Evolutionary conservation across 2,329 filamentous ascomycete species (phyloP).

Genomic region (Blastomyces percursus): DNA sequence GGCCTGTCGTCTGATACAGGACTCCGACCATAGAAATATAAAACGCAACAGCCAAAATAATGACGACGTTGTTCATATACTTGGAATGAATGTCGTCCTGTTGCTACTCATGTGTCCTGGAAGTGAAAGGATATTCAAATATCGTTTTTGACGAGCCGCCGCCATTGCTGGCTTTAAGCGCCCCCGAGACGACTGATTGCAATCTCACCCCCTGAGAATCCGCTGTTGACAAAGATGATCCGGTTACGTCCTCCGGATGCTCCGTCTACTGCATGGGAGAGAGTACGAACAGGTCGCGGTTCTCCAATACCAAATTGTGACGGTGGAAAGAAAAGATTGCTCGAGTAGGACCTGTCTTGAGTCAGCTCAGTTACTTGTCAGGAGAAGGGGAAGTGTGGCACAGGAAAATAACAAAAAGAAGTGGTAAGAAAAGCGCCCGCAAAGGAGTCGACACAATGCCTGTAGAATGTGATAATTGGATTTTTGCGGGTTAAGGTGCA

Average conservation of each 20-base stretch:
- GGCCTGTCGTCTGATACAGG: slow-evolving; percentile 75
- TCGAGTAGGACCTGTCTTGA: slow-evolving; percentile 50
- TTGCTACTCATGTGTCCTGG: slow-evolving; percentile 56
- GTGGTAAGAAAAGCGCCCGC: slow-evolving; percentile 46
- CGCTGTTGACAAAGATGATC: slow-evolving; percentile 70
- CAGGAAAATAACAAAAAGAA: slow-evolving; percentile 42
- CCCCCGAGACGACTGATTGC: slow-evolving; percentile 43
- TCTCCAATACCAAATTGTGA: slow-evolving; percentile 62
- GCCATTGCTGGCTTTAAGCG: slow-evolving; percentile 38
- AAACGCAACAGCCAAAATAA: slow-evolving; percentile 67
- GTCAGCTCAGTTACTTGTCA: not conserved
- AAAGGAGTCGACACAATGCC: slow-evolving; percentile 45
- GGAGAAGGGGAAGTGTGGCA: slow-evolving; percentile 9
- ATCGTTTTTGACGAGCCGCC: slow-evolving; percentile 26
- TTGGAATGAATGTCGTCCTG: slow-evolving; percentile 52
- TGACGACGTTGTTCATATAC: slow-evolving; percentile 64
- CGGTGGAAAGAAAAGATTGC: slow-evolving; percentile 72
- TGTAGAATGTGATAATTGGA: slow-evolving; percentile 42
- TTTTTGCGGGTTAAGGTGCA: slow-evolving; percentile 50
- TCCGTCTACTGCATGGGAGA: slow-evolving; percentile 51
- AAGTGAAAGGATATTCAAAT: slow-evolving; percentile 65
- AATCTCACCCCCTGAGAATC: slow-evolving; percentile 57
- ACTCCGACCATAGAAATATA: slow-evolving; percentile 70
- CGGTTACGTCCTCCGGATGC: slow-evolving; percentile 53
- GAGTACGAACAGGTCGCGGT: slow-evolving; percentile 49